phyloP scores from a whole-genome alignment of 2,329 filamentous ascomycete species.

The Didymella exigua region DNA sequence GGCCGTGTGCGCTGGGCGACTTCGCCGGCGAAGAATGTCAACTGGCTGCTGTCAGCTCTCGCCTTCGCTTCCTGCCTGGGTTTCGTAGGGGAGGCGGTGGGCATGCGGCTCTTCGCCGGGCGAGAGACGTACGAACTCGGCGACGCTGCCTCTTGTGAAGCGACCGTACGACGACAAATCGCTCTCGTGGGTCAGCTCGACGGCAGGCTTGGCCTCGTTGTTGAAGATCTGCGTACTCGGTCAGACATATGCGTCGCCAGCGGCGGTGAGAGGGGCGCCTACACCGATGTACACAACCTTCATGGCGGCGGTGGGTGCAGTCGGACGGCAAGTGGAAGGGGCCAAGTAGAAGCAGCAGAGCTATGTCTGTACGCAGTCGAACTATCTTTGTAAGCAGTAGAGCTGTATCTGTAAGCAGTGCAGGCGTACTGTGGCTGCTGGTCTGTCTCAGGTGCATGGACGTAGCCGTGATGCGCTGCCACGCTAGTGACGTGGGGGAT shows the following conservation, averaged over 20 bases:
- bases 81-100: background rate
- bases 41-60: slow-evolving; percentile 53
- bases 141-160: slow-evolving; percentile 66
- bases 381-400: background rate
- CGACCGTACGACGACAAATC: slow-evolving; percentile 79
- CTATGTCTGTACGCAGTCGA: background rate
- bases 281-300: slow-evolving; percentile 89
- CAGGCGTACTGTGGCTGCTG: background rate
- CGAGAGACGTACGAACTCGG: slow-evolving; percentile 33
- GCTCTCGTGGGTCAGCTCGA: slow-evolving; percentile 77
- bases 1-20: slow-evolving; percentile 83
- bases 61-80: background rate
- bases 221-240: slow-evolving; percentile 69
- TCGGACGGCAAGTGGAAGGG: background rate
- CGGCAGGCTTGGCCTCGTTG: slow-evolving; percentile 74
- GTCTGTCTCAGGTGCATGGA: slow-evolving; percentile 3
- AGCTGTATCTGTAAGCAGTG: too few species aligned
- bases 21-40: slow-evolving; percentile 84
- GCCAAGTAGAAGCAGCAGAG: too few species aligned
- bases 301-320: slow-evolving; percentile 59
- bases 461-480: slow-evolving; percentile 20
- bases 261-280: slow-evolving; percentile 50
- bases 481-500: slow-evolving; percentile 25
- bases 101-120: background rate
- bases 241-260: slow-evolving; percentile 19